Percentiles rank a stretch among this genome's conserved stretches.
Evolutionary conservation across 2,329 filamentous ascomycete species (phyloP).

Genomic region (Lojkania enalia): DNA sequence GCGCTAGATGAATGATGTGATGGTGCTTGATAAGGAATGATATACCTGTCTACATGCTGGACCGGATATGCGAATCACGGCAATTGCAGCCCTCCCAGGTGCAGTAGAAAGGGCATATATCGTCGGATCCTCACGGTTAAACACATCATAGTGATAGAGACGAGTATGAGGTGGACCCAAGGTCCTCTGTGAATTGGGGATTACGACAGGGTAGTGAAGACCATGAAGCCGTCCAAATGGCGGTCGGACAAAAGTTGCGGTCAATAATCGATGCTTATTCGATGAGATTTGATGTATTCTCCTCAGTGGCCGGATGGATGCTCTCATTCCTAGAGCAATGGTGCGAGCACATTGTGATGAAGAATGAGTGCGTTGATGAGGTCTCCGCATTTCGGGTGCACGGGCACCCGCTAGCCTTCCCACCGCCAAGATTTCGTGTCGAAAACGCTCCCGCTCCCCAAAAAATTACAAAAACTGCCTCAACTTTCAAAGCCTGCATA

Average conservation of each 20-base stretch:
- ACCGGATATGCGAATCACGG: conserved; percentile 85
- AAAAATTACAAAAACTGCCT: too few relatives aligned
- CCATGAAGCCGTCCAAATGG: neutral
- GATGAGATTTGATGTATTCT: conserved; percentile 7
- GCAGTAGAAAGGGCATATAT: conserved; percentile 94
- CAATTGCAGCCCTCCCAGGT: conserved; percentile 83
- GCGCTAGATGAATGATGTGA: neutral
- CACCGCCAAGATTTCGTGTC: conserved; percentile 19
- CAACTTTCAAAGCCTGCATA: neutral
- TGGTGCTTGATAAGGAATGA: neutral
- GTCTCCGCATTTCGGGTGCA: conserved; percentile 26
- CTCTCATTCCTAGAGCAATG: conserved; percentile 42
- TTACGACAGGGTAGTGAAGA: conserved; percentile 7
- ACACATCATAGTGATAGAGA: conserved; percentile 15
- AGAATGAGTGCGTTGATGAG: conserved; percentile 5
- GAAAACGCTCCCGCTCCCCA: too few relatives aligned
- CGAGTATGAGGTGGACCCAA: conserved; percentile 21
- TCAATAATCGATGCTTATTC: neutral
- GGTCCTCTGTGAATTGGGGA: conserved; percentile 11
- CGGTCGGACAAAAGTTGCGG: neutral
- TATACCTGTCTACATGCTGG: conserved; percentile 70
- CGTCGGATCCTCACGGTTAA: conserved; percentile 53
- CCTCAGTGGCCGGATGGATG: conserved; percentile 22
- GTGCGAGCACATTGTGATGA: conserved; percentile 18
- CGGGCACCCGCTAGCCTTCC: conserved; percentile 13